A percentile compares a stretch with the other conserved stretches of the same genome.
phyloP scores from a whole-genome alignment of 2,329 filamentous ascomycete species.

The Pseudogymnoascus sp. region DNA sequence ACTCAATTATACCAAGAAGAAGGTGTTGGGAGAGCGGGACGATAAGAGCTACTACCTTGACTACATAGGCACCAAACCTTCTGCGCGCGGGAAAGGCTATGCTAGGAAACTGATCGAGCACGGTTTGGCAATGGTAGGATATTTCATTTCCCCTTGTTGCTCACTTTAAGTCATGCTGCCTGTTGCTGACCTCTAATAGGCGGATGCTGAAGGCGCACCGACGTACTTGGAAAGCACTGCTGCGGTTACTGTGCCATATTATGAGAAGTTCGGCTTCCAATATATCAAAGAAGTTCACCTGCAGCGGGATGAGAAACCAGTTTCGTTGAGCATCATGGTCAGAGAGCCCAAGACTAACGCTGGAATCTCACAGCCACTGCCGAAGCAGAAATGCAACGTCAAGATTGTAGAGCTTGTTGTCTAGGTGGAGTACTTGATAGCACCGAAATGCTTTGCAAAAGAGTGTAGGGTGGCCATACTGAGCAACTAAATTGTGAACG shows the following conservation, averaged over 20 bases:
- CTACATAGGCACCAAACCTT: constrained; percentile 66
- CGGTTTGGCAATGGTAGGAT: constrained; percentile 52
- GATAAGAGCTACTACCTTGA: constrained; percentile 70
- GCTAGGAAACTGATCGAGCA: constrained; percentile 61
- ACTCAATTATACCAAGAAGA: constrained; percentile 61
- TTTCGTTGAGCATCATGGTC: constrained; percentile 73
- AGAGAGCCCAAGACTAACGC: constrained; percentile 47
- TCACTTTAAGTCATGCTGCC: background rate
- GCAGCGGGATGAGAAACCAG: constrained; percentile 46
- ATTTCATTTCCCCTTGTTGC: background rate
- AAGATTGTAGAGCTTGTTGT: constrained; percentile 35
- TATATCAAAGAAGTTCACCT: constrained; percentile 54
- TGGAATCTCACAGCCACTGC: constrained; percentile 3
- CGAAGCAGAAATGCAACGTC: background rate
- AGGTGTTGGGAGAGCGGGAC: constrained; percentile 59
- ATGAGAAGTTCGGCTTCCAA: constrained; percentile 67
- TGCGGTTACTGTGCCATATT: constrained; percentile 58
- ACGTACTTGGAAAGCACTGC: constrained; percentile 76
- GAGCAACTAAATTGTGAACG: background rate
- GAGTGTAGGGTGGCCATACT: background rate
- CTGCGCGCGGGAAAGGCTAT: constrained; percentile 62
- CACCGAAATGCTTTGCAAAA: background rate
- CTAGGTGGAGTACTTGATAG: constrained; percentile 28
- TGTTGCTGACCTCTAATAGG: constrained; percentile 34
- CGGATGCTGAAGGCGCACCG: constrained; percentile 57